Evolutionary conservation across 257 asterid genomes (phyloP), one percentile per base, ranked within the genome.

Genomic region (Solanum verrucosum): DNA sequence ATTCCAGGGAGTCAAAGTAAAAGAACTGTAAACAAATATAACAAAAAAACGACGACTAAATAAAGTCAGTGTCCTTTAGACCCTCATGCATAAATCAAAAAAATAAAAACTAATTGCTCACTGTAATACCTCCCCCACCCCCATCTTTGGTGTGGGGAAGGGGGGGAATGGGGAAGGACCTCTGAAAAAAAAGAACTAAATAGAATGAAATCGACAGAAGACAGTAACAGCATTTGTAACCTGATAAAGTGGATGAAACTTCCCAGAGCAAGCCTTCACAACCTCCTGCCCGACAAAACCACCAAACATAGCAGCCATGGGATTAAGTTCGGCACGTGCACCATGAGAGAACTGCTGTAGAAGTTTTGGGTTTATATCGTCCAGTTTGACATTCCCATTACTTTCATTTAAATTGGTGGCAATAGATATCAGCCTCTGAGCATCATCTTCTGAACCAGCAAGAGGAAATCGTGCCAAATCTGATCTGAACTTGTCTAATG

Each of bases 281-380:
- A 96, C 96, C 92, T 96, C 99, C 94, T 96, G 99, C 52, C 98
- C 99, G 67, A 96, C 98, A 91, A 96, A 93, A 88, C 99, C 99
- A 87, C 99, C 99, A 90, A 95, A 96, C 95, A 96, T 96, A 91
- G 98, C 99, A 90, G 99, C 98, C 98, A 96, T 94, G 77, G 99
- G 98, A 88, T 95, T 96, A 87, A 96, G 93, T 60, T 95, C 96
- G 67, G 98, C 99, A 77, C 98, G 95, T 38, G 98, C 94, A 87
- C 99, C 99, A 91, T 91, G 95, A 87, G 98, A 94, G 88, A 96
- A 96, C 60, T 94, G 93, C 86, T 89, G 92, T 86, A 96, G 88
- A 88, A 96, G 96, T 87, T 93, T 94, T 31, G 95, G 95, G 86
- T 94, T 93, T 68, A 96, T 92, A 89, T 93, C 98, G 23, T 91